Evolutionary conservation across 2,329 filamentous ascomycete genomes (phyloP), one percentile per base, ranked within the genome.

Genomic region (Alternaria triticina): DNA sequence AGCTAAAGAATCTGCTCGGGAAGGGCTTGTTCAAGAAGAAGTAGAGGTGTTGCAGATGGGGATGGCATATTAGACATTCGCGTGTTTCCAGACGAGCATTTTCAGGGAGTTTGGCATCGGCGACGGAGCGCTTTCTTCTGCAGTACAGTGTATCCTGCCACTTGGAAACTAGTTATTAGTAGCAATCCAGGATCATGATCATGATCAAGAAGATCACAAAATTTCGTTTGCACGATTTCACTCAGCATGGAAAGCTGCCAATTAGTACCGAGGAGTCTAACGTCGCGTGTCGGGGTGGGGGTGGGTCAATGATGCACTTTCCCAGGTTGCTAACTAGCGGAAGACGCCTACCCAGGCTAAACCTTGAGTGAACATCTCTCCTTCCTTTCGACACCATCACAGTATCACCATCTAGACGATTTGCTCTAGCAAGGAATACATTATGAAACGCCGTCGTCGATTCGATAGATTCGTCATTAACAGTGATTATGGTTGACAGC

Each of bases 1-100:
- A 79, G 70, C 57, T 82, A 51, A 80, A 80, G 76, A 80, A 69
- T 58, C 69, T 81, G 10, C 62, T 82, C 25, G 71, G 73, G 7
- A 79, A 78, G 59, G 74, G 75, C 5, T 50, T 80, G 30, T 80
- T 79, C 50, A 79, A 79, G 70, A 70, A 67, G 64, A 73, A 71
- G 62, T 72, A 69, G 50, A 25, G 6, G 7, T 11, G 13, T 43
- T 23, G 12, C 25, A 36, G 25, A n/a, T 17, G 25, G 20, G 11
- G 30, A 25, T 36, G n/a, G 15, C 11, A 20, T 46, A 20, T 49
- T 20, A 27, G 20, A 22, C 30, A 23, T 28, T 50, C 45, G 23
- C 49, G 20, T 43, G 23, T 27, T 30, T 44, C 43, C 33, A 43
- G n/a, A 36, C 23, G 46, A 52, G 56, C 56, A 58, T 58, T 52